phyloP scores from a whole-genome alignment of 2,329 filamentous ascomycete genomes.

The Colletotrichum sp. region DNA sequence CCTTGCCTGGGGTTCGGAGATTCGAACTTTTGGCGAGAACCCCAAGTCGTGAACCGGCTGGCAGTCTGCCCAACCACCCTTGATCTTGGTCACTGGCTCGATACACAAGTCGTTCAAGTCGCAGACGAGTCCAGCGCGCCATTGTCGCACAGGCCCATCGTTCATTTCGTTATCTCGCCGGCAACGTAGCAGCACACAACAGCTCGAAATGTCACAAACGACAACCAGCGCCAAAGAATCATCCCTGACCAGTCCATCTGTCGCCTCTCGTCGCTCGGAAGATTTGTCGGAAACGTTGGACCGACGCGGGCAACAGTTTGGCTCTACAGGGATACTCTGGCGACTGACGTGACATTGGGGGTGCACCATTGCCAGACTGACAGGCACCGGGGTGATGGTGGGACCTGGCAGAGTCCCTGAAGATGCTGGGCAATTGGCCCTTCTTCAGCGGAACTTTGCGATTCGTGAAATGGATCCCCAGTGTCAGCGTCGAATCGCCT shows the following conservation, averaged over 20 bases:
- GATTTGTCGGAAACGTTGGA: constrained; percentile 5
- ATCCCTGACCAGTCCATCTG: neutral
- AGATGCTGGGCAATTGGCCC: neutral
- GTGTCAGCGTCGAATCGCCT: constrained; percentile 3
- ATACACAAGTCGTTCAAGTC: neutral
- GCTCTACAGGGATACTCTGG: neutral
- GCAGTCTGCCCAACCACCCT: neutral
- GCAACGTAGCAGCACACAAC: neutral
- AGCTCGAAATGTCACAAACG: neutral
- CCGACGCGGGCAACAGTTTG: neutral
- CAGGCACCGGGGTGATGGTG: constrained; percentile 6
- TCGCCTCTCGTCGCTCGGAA: neutral
- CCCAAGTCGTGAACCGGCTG: neutral
- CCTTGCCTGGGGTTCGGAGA: constrained; percentile 5
- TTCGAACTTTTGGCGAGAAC: constrained; percentile 6
- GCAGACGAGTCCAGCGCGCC: neutral
- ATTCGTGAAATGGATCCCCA: constrained; percentile 8
- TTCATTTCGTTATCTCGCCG: constrained; percentile 2
- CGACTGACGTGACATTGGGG: constrained; percentile 18
- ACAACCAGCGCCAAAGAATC: neutral
- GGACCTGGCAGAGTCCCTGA: neutral
- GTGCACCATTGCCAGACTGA: constrained; percentile 2
- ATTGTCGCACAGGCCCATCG: neutral
- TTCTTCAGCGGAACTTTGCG: constrained; percentile 14
- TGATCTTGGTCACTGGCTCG: neutral